phyloP scores from a whole-genome alignment of 768 basidiomycete species.

The Pulveroboletus sp. region DNA sequence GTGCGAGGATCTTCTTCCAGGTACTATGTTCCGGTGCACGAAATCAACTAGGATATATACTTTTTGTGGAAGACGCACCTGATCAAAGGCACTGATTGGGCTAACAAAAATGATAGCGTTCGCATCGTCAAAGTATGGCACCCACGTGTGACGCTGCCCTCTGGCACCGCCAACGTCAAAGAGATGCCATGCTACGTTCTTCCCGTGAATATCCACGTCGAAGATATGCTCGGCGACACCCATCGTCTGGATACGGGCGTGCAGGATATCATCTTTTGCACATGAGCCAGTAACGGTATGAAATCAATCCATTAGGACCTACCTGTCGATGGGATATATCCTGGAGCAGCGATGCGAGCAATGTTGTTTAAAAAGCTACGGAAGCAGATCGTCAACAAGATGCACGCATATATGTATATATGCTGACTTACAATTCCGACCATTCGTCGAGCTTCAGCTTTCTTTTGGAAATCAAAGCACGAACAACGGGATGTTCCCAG shows the following conservation, averaged over 20 bases:
- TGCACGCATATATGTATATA: constrained; percentile 27
- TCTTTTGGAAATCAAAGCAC: constrained; percentile 59
- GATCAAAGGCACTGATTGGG: constrained; percentile 75
- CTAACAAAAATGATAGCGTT: constrained; percentile 80
- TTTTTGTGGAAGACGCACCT: constrained; percentile 36
- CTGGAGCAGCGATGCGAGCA: constrained; percentile 58
- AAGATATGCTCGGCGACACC: constrained; percentile 82
- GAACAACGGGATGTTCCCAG: constrained; percentile 71
- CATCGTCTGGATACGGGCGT: constrained; percentile 89
- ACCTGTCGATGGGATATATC: constrained; percentile 77
- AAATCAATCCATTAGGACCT: constrained; percentile 20
- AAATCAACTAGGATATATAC: constrained; percentile 1
- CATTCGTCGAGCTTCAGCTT: constrained; percentile 80
- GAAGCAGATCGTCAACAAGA: constrained; percentile 3
- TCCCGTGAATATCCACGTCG: constrained; percentile 76
- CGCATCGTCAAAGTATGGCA: constrained; percentile 61
- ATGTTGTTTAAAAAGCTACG: constrained; percentile 73
- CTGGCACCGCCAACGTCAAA: constrained; percentile 70
- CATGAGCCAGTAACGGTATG: constrained; percentile 25
- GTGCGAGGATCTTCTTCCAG: constrained; percentile 82
- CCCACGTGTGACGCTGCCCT: constrained; percentile 72
- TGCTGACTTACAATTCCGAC: constrained; percentile 72
- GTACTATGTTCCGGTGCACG: constrained; percentile 44
- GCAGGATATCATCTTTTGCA: constrained; percentile 71
- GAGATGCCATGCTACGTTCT: constrained; percentile 67